A percentile compares a stretch with the other conserved stretches of the same genome.
phyloP scores from a whole-genome alignment of 2,329 filamentous ascomycete genomes.

The Fusarium domesticum region DNA sequence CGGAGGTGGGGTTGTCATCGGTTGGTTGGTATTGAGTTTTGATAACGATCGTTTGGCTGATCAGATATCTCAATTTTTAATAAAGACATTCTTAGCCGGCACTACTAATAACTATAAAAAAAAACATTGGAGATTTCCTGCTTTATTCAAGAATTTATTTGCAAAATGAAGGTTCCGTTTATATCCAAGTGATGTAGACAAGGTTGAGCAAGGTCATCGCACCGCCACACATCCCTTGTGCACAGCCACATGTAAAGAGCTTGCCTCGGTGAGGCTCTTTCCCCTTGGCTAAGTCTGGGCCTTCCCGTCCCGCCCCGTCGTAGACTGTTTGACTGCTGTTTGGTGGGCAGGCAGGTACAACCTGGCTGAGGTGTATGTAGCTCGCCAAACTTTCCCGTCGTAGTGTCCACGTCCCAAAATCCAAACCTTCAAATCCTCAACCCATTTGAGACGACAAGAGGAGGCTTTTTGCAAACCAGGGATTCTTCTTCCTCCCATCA shows the following conservation, averaged over 20 bases:
- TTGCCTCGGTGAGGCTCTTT: not conserved
- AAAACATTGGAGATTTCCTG: too few species aligned
- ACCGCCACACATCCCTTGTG: not conserved
- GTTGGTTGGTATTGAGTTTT: not conserved
- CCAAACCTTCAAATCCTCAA: constrained; percentile 1
- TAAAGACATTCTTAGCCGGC: too few species aligned
- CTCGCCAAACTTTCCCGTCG: constrained; percentile 25
- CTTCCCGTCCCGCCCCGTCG: too few species aligned
- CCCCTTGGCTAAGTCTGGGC: not conserved
- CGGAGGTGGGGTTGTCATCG: not conserved
- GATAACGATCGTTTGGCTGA: not conserved
- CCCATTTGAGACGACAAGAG: too few species aligned
- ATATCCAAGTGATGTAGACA: not conserved
- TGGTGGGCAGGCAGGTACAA: not conserved
- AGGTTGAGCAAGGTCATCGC: not conserved
- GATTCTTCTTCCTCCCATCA: too few species aligned
- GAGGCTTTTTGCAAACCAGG: too few species aligned
- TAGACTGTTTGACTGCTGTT: not conserved
- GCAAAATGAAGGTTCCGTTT: too few species aligned
- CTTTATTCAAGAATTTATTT: too few species aligned
- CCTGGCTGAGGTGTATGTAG: constrained; percentile 6
- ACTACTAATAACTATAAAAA: too few species aligned
- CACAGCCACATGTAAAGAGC: not conserved
- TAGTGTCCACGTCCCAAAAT: constrained; percentile 11
- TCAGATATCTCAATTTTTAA: too few species aligned